These are phyloP conservation scores for Tuber calosporum DNA, from an alignment of 495 filamentous ascomycete species.

Conservation along the genomic window DNA sequence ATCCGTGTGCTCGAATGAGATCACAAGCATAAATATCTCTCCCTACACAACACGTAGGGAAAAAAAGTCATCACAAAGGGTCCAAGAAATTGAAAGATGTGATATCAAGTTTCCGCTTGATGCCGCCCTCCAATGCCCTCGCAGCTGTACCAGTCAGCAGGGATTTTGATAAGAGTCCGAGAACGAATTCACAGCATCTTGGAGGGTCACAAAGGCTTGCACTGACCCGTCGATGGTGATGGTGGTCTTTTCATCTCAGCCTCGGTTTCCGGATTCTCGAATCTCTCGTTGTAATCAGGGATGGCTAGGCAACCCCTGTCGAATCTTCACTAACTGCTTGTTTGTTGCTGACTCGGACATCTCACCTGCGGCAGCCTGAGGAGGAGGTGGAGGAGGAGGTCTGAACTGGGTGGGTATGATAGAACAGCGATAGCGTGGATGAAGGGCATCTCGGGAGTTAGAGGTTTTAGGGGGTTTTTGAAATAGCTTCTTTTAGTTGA, in stretches of 20 bases:
- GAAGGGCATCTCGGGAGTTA: conserved; percentile 87
- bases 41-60: too few species aligned
- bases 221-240: conserved; percentile 29
- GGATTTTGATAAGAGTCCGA: conserved; percentile 81
- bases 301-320: conserved; percentile 63
- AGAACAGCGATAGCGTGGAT: conserved; percentile 75
- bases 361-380: conserved; percentile 63
- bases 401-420: conserved; percentile 85
- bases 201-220: conserved; percentile 55
- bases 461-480: conserved; percentile 46
- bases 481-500: conserved; percentile 57
- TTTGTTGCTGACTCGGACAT: conserved; percentile 70
- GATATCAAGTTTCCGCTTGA: conserved; percentile 97
- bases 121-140: conserved; percentile 67
- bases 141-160: conserved; percentile 66
- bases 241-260: conserved; percentile 44
- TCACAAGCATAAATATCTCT: too few species aligned
- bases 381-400: too few species aligned
- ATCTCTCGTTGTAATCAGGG: conserved; percentile 66
- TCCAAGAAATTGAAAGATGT: too few species aligned
- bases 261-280: conserved; percentile 50
- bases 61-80: too few species aligned
- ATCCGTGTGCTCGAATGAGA: too few species aligned
- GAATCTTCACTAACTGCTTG: conserved; percentile 68
- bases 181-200: conserved; percentile 82